These are phyloP conservation scores for Fraxinus baroniana DNA, from an alignment of 305 asterid species.

Conservation along the genomic window DNA sequence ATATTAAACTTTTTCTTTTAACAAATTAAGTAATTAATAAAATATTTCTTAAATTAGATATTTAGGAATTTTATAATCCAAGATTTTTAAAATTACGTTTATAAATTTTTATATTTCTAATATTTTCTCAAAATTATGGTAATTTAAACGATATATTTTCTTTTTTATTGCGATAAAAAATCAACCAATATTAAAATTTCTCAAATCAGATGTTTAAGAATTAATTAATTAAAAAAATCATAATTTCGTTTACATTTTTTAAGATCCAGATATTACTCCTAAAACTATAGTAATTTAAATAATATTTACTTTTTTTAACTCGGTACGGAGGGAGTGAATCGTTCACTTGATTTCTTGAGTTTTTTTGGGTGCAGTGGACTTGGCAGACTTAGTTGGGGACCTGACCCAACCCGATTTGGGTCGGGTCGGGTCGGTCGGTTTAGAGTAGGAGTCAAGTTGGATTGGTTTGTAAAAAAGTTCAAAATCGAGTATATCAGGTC, in stretches of 20 bases:
- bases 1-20: neutral
- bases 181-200: too few species aligned
- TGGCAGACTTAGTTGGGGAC: too few species aligned
- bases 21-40: neutral
- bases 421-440: too few species aligned
- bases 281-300: too few species aligned
- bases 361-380: too few species aligned
- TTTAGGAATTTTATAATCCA: neutral
- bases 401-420: too few species aligned
- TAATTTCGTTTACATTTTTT: neutral
- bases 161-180: neutral
- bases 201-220: neutral
- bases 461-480: too few species aligned
- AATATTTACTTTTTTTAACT: neutral
- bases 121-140: neutral
- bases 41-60: neutral
- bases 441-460: too few species aligned
- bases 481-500: too few species aligned
- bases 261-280: neutral
- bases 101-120: neutral
- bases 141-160: too few species aligned
- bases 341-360: neutral
- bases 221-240: neutral
- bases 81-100: neutral
- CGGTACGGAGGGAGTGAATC: neutral